These are phyloP conservation scores for Magnaporthiopsis poae DNA, from an alignment of 2,329 filamentous ascomycete genomes.

Conservation along the genomic window DNA sequence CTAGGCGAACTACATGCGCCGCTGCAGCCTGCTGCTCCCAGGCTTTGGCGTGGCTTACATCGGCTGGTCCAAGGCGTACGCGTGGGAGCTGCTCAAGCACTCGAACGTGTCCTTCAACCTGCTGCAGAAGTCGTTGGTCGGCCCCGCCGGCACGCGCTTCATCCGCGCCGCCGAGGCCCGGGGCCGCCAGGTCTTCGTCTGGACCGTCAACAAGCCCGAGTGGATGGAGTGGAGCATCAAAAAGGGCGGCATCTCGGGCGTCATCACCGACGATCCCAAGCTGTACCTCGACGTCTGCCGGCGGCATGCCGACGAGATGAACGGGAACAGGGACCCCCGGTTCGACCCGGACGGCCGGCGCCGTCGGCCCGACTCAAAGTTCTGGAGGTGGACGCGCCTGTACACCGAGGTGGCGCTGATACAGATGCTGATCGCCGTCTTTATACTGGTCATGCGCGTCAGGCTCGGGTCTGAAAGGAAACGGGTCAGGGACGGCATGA, in stretches of 20 bases:
- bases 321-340: conserved; percentile 3
- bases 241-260: conserved; percentile 55
- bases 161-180: conserved; percentile 47
- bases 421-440: conserved; percentile 8
- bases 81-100: conserved; percentile 55
- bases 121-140: conserved; percentile 56
- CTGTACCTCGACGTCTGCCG: conserved; percentile 53
- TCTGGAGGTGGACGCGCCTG: conserved; percentile 6
- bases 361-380: conserved; percentile 9
- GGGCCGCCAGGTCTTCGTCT: conserved; percentile 57
- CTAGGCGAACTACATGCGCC: conserved; percentile 56
- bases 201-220: conserved; percentile 74
- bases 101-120: conserved; percentile 72
- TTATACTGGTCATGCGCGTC: conserved; percentile 8
- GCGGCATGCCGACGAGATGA: conserved; percentile 11
- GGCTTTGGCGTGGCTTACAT: conserved; percentile 58
- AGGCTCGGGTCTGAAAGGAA: conserved; percentile 10
- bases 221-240: conserved; percentile 75
- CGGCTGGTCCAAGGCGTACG: conserved; percentile 56
- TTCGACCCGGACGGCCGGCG: neutral
- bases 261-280: conserved; percentile 76
- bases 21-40: conserved; percentile 53
- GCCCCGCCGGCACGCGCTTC: conserved; percentile 58
- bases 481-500: conserved; percentile 10
- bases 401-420: conserved; percentile 11